Evolutionary conservation across 305 asterid species (phyloP).

Genomic region (Andrographis paniculata): DNA sequence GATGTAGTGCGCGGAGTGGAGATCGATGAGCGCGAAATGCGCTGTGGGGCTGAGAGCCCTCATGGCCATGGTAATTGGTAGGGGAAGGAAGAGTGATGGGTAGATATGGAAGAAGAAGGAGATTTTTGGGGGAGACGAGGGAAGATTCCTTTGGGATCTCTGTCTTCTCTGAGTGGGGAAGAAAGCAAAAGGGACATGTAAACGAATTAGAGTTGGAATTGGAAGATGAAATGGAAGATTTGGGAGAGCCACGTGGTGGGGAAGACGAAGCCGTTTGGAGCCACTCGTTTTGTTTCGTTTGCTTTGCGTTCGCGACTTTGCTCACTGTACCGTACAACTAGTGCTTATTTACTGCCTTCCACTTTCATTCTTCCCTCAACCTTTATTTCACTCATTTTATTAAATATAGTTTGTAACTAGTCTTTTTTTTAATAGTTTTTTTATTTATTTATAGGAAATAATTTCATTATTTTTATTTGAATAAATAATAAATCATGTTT

Average conservation of each 20-base stretch:
- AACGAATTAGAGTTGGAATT: too few species aligned
- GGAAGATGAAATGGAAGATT: too few species aligned
- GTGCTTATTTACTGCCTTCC: too few species aligned
- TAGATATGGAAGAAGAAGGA: slow-evolving; percentile 21
- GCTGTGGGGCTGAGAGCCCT: slow-evolving; percentile 61
- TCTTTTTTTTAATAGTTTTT: too few species aligned
- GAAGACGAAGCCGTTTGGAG: not conserved
- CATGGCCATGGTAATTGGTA: slow-evolving; percentile 35
- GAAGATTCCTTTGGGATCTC: slow-evolving; percentile 31
- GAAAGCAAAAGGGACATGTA: not conserved
- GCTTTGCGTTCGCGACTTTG: not conserved
- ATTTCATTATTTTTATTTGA: too few species aligned
- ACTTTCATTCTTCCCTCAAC: too few species aligned
- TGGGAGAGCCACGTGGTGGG: not conserved
- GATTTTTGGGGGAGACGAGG: slow-evolving; percentile 26
- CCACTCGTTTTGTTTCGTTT: not conserved
- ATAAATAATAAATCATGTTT: too few species aligned
- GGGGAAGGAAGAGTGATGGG: not conserved
- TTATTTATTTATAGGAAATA: too few species aligned
- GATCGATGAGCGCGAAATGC: slow-evolving; percentile 59
- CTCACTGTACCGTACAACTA: too few species aligned
- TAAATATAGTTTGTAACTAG: too few species aligned
- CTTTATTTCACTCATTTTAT: too few species aligned
- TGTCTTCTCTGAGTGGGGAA: too few species aligned
- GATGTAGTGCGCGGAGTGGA: slow-evolving; percentile 55